phyloP scores from a whole-genome alignment of 495 filamentous ascomycete species.

The Lepidopterella palustris region DNA sequence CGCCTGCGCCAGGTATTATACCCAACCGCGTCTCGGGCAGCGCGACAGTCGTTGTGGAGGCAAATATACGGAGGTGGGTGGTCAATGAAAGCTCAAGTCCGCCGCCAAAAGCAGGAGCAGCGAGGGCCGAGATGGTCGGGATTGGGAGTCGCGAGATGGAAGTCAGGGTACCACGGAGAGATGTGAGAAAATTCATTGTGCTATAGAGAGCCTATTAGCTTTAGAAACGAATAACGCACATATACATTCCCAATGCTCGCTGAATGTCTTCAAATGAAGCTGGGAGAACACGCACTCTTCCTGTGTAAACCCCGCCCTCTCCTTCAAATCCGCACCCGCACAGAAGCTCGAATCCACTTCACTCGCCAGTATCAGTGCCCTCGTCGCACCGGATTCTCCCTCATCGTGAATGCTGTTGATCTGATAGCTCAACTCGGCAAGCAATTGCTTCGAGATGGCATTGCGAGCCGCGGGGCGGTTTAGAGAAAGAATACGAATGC shows the following conservation, averaged over 20 bases:
- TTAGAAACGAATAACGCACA: background rate
- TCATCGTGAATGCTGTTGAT: constrained; percentile 63
- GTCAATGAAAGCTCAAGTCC: constrained; percentile 85
- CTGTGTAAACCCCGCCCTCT: constrained; percentile 63
- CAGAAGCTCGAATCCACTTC: constrained; percentile 79
- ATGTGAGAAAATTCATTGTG: constrained; percentile 65
- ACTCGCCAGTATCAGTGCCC: constrained; percentile 72
- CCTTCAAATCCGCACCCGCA: constrained; percentile 91
- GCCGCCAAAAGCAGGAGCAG: constrained; percentile 77
- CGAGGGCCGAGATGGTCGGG: constrained; percentile 81
- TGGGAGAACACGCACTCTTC: constrained; percentile 50
- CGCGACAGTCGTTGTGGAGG: constrained; percentile 63
- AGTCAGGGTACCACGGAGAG: constrained; percentile 65
- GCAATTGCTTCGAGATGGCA: constrained; percentile 73
- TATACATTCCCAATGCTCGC: no score
- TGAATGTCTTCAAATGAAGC: background rate
- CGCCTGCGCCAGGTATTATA: constrained; percentile 91
- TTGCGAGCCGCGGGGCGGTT: constrained; percentile 81
- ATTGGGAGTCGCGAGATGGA: constrained; percentile 64
- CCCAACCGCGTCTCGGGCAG: constrained; percentile 87
- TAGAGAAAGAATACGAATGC: constrained; percentile 80
- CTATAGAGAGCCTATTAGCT: constrained; percentile 38
- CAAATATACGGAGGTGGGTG: constrained; percentile 79
- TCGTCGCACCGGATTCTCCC: constrained; percentile 56
- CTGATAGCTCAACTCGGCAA: constrained; percentile 62